Conservation (phyloP, 495 filamentous ascomycete species). For the Penicillium arizonense region DNA sequence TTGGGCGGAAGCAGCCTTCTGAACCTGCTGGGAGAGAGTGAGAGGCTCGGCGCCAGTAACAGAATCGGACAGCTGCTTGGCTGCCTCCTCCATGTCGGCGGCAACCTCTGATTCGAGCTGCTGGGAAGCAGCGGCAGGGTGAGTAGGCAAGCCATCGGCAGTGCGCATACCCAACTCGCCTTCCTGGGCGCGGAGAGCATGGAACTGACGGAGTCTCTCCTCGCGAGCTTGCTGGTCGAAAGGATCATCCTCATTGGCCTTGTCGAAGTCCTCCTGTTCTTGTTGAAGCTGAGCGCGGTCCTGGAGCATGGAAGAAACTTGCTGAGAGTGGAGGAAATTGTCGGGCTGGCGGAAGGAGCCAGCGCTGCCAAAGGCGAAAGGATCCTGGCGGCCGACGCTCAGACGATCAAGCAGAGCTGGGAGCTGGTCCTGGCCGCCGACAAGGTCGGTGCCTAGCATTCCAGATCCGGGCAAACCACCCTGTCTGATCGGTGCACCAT, state of each 20-base stretch:
- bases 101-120: constrained; percentile 26
- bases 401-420: constrained; percentile 59
- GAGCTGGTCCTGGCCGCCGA: constrained; percentile 58
- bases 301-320: constrained; percentile 58
- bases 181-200: constrained; percentile 56
- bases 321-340: constrained; percentile 52
- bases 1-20: constrained; percentile 68
- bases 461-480: constrained; percentile 47
- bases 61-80: constrained; percentile 21
- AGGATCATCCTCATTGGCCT: constrained; percentile 38
- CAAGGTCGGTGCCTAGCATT: constrained; percentile 48
- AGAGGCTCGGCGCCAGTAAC: constrained; percentile 38
- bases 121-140: constrained; percentile 30
- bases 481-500: constrained; percentile 46
- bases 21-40: constrained; percentile 84
- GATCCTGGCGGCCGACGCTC: constrained; percentile 53
- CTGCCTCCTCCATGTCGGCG: constrained; percentile 17
- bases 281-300: constrained; percentile 61
- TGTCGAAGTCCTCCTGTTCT: constrained; percentile 63
- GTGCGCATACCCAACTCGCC: constrained; percentile 44
- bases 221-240: constrained; percentile 54
- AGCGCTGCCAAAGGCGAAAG: constrained; percentile 49
- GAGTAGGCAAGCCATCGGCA: constrained; percentile 41
- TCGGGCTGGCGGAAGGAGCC: constrained; percentile 56
- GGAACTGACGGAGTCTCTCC: constrained; percentile 64